These are phyloP conservation scores for Jasminum sambac DNA, from an alignment of 257 asterid species.

Conservation along the genomic window DNA sequence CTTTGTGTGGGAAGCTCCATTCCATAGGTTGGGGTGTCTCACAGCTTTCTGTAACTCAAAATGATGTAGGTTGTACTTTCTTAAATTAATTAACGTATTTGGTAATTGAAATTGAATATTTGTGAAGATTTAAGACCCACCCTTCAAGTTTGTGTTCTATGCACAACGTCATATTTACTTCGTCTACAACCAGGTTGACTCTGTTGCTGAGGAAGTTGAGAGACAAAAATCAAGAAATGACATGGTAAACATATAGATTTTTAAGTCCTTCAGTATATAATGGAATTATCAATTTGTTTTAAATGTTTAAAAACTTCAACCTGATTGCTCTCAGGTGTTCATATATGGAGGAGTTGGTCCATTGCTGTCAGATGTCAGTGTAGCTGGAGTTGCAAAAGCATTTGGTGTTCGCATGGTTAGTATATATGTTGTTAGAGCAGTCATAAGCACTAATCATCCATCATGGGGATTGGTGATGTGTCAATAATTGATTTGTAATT, in stretches of 20 bases:
- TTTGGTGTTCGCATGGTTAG: constrained; percentile 88
- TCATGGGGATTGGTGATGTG: too few species aligned
- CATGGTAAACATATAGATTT: constrained; percentile 50
- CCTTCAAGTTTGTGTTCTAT: not conserved
- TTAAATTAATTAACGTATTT: not conserved
- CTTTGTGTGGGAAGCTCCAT: constrained; percentile 60
- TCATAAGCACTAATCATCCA: not conserved
- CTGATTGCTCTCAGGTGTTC: constrained; percentile 54
- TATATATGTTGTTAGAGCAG: not conserved
- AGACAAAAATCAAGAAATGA: constrained; percentile 64
- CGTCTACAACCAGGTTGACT: constrained; percentile 63
- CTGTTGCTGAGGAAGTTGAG: constrained; percentile 93
- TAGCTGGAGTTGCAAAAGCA: constrained; percentile 96
- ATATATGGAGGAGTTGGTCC: constrained; percentile 91
- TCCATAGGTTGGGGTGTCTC: constrained; percentile 80
- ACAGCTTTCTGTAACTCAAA: constrained; percentile 56
- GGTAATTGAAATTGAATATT: constrained; percentile 8
- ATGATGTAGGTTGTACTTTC: constrained; percentile 54
- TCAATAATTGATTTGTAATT: too few species aligned
- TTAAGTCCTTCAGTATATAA: not conserved
- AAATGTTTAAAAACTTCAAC: not conserved
- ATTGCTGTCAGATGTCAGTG: constrained; percentile 81
- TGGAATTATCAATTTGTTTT: constrained; percentile 10
- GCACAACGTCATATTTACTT: constrained; percentile 1
- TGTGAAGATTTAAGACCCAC: not conserved